Percentiles rank a stretch among this genome's conserved stretches.
Conservation (phyloP, 192 early-diverging fungal species). For the Coemansia sp. region DNA sequence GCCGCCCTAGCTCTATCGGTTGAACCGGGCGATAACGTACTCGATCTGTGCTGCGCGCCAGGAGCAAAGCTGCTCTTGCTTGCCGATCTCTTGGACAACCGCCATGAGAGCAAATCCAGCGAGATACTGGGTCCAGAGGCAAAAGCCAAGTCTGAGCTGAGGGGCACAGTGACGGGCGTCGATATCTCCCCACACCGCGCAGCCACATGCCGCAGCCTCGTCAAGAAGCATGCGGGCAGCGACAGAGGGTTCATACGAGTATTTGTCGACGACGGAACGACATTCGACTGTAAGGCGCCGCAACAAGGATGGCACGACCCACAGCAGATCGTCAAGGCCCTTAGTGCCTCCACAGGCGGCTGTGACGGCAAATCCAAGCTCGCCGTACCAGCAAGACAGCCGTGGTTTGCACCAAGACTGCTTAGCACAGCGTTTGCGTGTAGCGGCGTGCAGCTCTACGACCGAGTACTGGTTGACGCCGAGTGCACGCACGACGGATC, state of each 20-base stretch:
- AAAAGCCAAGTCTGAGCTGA: background rate
- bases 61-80: constrained; percentile 89
- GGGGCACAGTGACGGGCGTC: constrained; percentile 91
- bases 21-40: constrained; percentile 76
- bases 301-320: constrained; percentile 43
- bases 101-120: constrained; percentile 29
- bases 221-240: constrained; percentile 71
- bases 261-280: constrained; percentile 83
- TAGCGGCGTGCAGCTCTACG: constrained; percentile 57
- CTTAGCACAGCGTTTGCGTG: constrained; percentile 66
- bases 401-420: constrained; percentile 79
- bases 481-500: constrained; percentile 96
- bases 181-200: constrained; percentile 78
- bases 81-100: constrained; percentile 61
- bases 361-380: background rate
- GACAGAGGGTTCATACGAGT: constrained; percentile 58
- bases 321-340: background rate
- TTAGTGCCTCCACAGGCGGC: background rate
- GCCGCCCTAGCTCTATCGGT: constrained; percentile 80
- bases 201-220: constrained; percentile 70
- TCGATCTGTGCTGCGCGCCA: constrained; percentile 89
- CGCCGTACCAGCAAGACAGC: constrained; percentile 22
- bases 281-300: constrained; percentile 75
- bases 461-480: constrained; percentile 71
- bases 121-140: background rate